phyloP scores from a whole-genome alignment of 1,284 basidiomycete species.

The Porogramme epimiltina region DNA sequence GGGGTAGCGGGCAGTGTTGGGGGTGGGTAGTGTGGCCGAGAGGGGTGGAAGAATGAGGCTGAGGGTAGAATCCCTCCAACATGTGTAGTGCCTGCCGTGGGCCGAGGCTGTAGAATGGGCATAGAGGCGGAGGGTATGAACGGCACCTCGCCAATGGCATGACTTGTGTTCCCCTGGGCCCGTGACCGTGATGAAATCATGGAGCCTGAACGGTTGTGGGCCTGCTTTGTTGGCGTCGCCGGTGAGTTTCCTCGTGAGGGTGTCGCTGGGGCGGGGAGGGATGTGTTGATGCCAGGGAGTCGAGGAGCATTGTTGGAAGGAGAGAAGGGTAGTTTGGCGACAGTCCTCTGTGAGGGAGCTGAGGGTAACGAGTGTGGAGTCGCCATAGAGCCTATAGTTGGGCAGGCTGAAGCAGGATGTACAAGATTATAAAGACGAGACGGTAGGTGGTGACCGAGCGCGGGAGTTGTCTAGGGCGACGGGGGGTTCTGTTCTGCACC shows the following conservation, averaged over 20 bases:
- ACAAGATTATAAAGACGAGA: conserved; percentile 25
- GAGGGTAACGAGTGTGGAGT: conserved; percentile 34
- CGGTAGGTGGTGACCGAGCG: conserved; percentile 1
- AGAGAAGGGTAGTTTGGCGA: conserved; percentile 33
- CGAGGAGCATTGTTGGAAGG: conserved; percentile 24
- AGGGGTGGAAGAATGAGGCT: conserved; percentile 73
- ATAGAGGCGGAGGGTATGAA: conserved; percentile 27
- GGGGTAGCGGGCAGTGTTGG: conserved; percentile 31
- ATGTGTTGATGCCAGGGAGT: conserved; percentile 20
- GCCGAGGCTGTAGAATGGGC: conserved; percentile 28
- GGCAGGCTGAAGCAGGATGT: conserved; percentile 18
- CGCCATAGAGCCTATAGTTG: conserved; percentile 24
- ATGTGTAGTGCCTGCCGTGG: conserved; percentile 48
- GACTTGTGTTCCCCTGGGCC: conserved; percentile 13
- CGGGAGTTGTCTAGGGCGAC: conserved; percentile 1
- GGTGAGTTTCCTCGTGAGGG: conserved; percentile 20
- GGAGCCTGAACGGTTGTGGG: conserved; percentile 29
- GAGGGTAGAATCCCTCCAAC: conserved; percentile 74
- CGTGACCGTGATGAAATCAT: conserved; percentile 27
- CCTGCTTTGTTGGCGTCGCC: conserved; percentile 20
- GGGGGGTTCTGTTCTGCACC: conserved; percentile 16
- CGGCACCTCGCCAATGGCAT: conserved; percentile 20
- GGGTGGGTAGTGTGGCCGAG: conserved; percentile 49
- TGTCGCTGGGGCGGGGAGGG: conserved; percentile 9
- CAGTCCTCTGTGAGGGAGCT: conserved; percentile 28